Evolutionary conservation across 176 grass and related monocot species (phyloP), one percentile per base, ranked within the genome.

Genomic region (Zizania latifolia): DNA sequence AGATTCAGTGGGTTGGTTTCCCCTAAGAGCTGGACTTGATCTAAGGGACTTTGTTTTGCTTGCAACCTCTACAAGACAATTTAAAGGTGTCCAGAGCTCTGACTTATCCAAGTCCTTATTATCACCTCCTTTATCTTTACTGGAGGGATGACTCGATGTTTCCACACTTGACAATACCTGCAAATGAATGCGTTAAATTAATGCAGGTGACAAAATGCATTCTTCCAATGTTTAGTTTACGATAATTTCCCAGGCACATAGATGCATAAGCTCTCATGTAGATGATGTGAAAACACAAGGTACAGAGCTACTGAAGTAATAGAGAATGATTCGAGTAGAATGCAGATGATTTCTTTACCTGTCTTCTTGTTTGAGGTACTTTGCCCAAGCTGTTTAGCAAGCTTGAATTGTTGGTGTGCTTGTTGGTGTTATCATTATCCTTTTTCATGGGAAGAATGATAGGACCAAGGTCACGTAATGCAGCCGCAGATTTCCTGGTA

Each of bases 51-150:
- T 95, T 64, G 90, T 83, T 82, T 87, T 94, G 65, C 86, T 88
- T 70, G 92, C 86, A 68, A 70, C 80, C 23, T 92, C 86, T 81
- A 87, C 89, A 70, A 96, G 84, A 79, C 80, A 89, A 82, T 87
- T 92, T 82, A 96, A 84, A 87, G 92, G 89, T 77, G 71, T 92
- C 89, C 86, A 91, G 35, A 91, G 83, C 74, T 96, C 86, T 19
- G 74, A 15, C 50, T 89, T 96, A 68, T 96, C 89, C 53, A 67
- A 72, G 63, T 83, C 79, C 22, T 96, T 85, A 70, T 73, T 28
- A 10, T 78, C 84, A 73, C 17, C 38, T 37, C 60, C 58, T 60
- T 78, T 65, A 77, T 92, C 73, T 84, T 84, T 93, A 81, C 38
- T 83, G 67, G 81, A 74, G n/a, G 51, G 38, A 71, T 71, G 84